Percentiles rank a stretch among this genome's conserved stretches.
Evolutionary conservation across 306 rosid genomes (phyloP).

Genomic region (Vigna trinervia): DNA sequence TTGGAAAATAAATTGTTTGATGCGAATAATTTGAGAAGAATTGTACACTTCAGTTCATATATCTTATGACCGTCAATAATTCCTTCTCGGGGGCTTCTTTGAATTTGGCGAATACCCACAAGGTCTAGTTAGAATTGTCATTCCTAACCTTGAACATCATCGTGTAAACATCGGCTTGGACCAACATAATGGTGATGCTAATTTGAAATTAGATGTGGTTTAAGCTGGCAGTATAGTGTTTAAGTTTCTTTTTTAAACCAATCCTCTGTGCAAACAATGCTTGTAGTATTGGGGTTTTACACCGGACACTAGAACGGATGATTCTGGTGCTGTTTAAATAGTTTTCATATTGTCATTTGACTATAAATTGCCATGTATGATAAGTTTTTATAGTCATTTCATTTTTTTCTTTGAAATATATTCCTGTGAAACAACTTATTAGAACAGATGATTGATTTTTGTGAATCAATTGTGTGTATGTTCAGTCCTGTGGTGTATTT

Average conservation of each 20-base stretch:
- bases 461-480: neutral
- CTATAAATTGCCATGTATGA: neutral
- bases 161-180: neutral
- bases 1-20: neutral
- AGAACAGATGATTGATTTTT: neutral
- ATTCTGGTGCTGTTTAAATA: neutral
- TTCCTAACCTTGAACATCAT: neutral
- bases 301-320: neutral
- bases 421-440: neutral
- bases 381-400: neutral
- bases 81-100: neutral
- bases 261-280: neutral
- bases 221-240: neutral
- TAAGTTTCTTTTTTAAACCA: neutral
- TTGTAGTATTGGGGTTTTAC: neutral
- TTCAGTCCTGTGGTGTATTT: constrained; percentile 4
- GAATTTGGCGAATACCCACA: neutral
- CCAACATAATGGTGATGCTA: neutral
- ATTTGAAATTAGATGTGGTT: neutral
- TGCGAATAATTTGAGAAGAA: neutral
- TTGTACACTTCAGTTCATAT: constrained; percentile 8
- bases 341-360: neutral
- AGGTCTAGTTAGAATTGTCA: neutral
- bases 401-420: neutral
- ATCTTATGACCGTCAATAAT: neutral